Conservation (phyloP, 1,284 basidiomycete species). For the Sporisorium exsertum region DNA sequence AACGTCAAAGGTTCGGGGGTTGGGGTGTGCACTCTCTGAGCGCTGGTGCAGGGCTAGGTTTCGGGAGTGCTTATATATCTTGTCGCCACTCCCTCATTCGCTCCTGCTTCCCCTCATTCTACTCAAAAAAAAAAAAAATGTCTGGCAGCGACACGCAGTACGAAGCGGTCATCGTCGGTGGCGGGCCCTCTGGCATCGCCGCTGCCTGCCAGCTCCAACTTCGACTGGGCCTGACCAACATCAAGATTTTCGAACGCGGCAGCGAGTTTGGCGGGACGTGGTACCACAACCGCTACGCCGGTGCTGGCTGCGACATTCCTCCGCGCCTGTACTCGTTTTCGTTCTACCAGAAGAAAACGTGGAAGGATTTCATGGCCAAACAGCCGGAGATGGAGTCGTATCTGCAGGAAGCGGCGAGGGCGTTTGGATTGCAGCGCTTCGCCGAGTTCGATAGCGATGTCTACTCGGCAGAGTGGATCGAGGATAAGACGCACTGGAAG, state of each 20-base stretch:
- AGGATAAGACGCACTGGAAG: slow-evolving; percentile 41
- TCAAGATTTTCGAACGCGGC: slow-evolving; percentile 42
- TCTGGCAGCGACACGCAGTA: slow-evolving; percentile 22
- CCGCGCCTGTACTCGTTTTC: slow-evolving; percentile 55
- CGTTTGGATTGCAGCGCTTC: slow-evolving; percentile 28
- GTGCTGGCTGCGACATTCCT: slow-evolving; percentile 53
- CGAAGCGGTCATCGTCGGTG: slow-evolving; percentile 52
- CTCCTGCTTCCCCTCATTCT: too few relatives aligned
- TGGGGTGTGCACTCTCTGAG: too few relatives aligned
- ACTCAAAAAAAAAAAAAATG: too few relatives aligned
- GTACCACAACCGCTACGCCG: slow-evolving; percentile 53
- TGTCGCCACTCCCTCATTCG: too few relatives aligned
- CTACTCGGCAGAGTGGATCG: slow-evolving; percentile 40
- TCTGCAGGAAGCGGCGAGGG: slow-evolving; percentile 31
- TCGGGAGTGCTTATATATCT: too few relatives aligned
- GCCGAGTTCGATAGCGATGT: slow-evolving; percentile 43
- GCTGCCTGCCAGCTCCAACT: slow-evolving; percentile 34
- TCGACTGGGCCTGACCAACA: slow-evolving; percentile 30
- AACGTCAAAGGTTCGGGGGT: too few relatives aligned
- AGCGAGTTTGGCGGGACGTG: slow-evolving; percentile 50
- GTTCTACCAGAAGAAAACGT: slow-evolving; percentile 38
- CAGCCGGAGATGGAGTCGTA: slow-evolving; percentile 51
- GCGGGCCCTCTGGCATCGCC: slow-evolving; percentile 42
- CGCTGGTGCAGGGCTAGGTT: too few relatives aligned
- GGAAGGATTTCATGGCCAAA: slow-evolving; percentile 29